These are phyloP conservation scores for Oryza rufipogon DNA, from an alignment of 176 grass and related monocot genomes.

Conservation along the genomic window DNA sequence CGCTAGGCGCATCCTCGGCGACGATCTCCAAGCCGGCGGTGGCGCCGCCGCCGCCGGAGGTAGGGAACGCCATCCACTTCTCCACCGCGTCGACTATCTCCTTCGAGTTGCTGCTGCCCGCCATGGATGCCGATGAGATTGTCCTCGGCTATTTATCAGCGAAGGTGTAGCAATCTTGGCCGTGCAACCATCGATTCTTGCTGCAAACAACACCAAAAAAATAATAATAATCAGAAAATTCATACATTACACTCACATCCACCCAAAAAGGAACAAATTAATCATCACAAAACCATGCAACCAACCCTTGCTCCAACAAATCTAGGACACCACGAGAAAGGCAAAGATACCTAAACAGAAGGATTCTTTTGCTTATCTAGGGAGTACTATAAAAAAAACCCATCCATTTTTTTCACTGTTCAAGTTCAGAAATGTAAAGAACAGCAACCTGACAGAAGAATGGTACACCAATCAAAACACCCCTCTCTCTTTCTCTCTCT, in stretches of 20 bases:
- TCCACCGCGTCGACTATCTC: constrained; percentile 22
- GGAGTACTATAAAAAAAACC: not conserved
- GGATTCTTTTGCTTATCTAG: not conserved
- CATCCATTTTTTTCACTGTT: not conserved
- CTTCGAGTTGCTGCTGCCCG: constrained; percentile 19
- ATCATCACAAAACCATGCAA: no score
- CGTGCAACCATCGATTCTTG: not conserved
- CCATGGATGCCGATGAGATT: constrained; percentile 29
- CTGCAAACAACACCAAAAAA: not conserved
- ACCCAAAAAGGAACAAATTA: not conserved
- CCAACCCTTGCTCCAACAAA: not conserved
- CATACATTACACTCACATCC: not conserved
- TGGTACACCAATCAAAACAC: not conserved
- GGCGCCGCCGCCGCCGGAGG: not conserved
- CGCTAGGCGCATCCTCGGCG: constrained; percentile 33
- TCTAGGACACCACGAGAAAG: not conserved
- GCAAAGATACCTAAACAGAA: not conserved
- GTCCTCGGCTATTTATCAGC: not conserved
- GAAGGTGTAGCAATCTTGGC: not conserved
- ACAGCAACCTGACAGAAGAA: not conserved
- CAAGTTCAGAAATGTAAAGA: not conserved
- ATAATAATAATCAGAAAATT: not conserved
- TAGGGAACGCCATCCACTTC: constrained; percentile 52
- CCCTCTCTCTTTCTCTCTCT: no score
- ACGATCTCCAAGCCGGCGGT: constrained; percentile 41